Percentiles rank a stretch among this genome's conserved stretches.
These are phyloP conservation scores for Cenchrus americanus DNA, from an alignment of 176 grass and related monocot genomes.

Conservation along the genomic window DNA sequence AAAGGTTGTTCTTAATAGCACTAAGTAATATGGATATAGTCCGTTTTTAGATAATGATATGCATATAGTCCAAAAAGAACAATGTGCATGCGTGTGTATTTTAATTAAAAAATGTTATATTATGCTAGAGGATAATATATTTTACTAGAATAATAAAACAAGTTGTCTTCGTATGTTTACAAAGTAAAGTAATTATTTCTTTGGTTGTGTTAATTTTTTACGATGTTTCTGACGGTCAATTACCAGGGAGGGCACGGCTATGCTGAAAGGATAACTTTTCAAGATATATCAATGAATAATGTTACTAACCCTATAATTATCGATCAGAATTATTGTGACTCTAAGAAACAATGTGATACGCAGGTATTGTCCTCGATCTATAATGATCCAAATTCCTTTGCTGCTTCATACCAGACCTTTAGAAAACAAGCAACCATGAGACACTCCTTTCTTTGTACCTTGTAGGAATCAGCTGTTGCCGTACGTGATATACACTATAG, in stretches of 20 bases:
- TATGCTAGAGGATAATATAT: no score
- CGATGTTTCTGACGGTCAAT: background rate
- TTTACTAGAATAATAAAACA: no score
- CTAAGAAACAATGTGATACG: conserved; percentile 49
- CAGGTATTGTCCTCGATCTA: conserved; percentile 44
- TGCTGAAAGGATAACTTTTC: conserved; percentile 66
- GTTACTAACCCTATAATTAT: conserved; percentile 78
- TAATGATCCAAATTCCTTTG: background rate
- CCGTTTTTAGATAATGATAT: background rate
- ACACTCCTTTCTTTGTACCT: background rate
- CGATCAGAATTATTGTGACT: conserved; percentile 80
- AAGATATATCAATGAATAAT: conserved; percentile 60
- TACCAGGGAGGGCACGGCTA: conserved; percentile 68
- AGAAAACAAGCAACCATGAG: no score
- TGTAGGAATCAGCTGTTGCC: conserved; percentile 64
- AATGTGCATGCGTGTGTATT: background rate
- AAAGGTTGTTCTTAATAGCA: no score
- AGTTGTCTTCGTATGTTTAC: no score
- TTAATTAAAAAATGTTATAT: background rate
- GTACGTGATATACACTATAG: conserved; percentile 51
- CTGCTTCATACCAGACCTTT: background rate
- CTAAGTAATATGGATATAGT: no score
- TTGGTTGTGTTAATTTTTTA: background rate
- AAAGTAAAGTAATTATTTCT: background rate
- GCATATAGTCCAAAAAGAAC: background rate